Base-by-base conservation (phyloP, 192 early-diverging fungal species). In the Mortierella antarctica region DNA sequence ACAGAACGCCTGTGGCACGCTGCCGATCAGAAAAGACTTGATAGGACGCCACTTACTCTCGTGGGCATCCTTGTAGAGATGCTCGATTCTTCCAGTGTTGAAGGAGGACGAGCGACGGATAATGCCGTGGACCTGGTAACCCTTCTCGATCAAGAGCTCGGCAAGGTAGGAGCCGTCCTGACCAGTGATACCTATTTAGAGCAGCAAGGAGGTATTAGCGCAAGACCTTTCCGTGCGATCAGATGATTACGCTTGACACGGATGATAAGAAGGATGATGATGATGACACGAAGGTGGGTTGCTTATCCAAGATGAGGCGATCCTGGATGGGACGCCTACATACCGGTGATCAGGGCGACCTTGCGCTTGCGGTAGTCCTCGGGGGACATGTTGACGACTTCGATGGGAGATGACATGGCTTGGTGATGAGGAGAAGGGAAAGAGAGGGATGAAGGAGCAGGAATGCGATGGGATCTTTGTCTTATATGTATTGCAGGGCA, bases 51-150 rank as follows among this genome's bases (percentile, higher is more conserved):
- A 71, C 84, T 82, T 88, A 89, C 89, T 82, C 68, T 86, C 86
- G 62, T 93, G 92, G 65, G 82, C 84, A 81, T 93, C 92, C 71
- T 87, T 88, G 76, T 94, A 94, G 39, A 94, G 85, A 79, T 93
- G 92, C 61, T 91, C 89, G 71, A 94, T 93, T 74, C 93, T 84
- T 15, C 92, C 92, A 50, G 93, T 94, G 73, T 94, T 94, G 86
- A 94, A 94, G 8, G 93, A 94, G 42, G 93, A 94, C 10, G 93
- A 94, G 52, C 93, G 87, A 56, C 93, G 90, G 63, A 94, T 92
- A 71, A 94, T 92, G 54, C 93, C 93, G 63, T 94, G 93, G 52
- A 94, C 93, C 65, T 85, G 87, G 78, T 94, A 94, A 74, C 91
- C 92, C 85, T 93, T 94, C 48, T 70, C 71, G 46, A 94, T 83